Percentiles rank a stretch among this genome's conserved stretches.
phyloP scores from a whole-genome alignment of 2,329 filamentous ascomycete species.

The Colletotrichum sp. region DNA sequence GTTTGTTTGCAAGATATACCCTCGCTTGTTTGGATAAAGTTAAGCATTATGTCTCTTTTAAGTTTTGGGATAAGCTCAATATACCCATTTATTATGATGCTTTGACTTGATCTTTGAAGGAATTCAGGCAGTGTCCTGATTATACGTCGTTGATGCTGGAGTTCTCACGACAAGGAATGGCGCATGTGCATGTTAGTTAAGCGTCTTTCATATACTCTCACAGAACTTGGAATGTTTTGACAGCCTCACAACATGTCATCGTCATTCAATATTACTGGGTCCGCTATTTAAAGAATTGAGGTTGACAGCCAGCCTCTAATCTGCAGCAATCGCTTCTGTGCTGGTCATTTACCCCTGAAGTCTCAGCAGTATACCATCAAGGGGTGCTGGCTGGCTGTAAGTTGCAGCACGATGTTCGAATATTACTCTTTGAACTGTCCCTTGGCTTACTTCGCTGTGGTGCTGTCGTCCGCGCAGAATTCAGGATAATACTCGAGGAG shows the following conservation, averaged over 20 bases:
- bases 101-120: not conserved
- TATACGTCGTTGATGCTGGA: not conserved
- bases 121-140: not conserved
- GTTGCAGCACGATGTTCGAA: not conserved
- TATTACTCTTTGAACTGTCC: not conserved
- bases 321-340: not conserved
- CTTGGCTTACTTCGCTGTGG: not conserved
- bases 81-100: not conserved
- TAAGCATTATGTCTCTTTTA: not conserved
- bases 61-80: not conserved
- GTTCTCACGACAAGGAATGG: not conserved
- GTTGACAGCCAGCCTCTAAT: not conserved
- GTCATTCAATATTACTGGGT: too few species aligned
- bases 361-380: not conserved
- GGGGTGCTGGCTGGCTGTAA: not conserved
- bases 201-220: not conserved
- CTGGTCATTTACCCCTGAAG: fast-evolving
- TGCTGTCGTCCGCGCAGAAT: not conserved
- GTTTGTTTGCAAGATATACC: not conserved
- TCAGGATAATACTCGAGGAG: not conserved
- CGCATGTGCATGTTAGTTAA: not conserved
- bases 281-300: not conserved
- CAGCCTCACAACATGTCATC: too few species aligned
- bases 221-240: not conserved
- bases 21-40: not conserved